Evolutionary conservation across 176 grass and related monocot species (phyloP).

Genomic region (Carex scoparia): DNA sequence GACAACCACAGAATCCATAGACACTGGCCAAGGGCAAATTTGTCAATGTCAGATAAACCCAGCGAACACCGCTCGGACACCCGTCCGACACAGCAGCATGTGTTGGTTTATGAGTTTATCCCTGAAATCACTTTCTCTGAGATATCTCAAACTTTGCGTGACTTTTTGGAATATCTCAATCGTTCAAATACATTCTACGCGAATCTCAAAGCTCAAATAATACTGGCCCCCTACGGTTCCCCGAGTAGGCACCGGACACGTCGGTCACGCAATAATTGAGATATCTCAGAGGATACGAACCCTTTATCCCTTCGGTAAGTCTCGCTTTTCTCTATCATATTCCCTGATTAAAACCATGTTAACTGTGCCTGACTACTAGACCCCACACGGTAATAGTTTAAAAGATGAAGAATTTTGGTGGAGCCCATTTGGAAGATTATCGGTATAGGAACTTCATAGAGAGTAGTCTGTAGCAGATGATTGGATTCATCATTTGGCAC

Average conservation of each 20-base stretch:
- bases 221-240: too few species aligned
- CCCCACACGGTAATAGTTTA: neutral
- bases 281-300: too few species aligned
- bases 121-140: too few species aligned
- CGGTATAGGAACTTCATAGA: neutral
- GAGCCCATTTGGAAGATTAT: neutral
- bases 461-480: neutral
- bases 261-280: too few species aligned
- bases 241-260: too few species aligned
- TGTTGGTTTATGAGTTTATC: neutral
- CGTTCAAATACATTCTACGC: too few species aligned
- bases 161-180: too few species aligned
- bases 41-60: neutral
- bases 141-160: too few species aligned
- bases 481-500: neutral
- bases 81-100: neutral
- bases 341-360: neutral
- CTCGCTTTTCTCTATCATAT: neutral
- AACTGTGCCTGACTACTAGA: neutral
- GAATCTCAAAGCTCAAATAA: too few species aligned
- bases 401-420: neutral
- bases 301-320: neutral
- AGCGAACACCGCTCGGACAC: neutral
- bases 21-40: neutral
- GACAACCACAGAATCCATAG: neutral